phyloP scores from a whole-genome alignment of 2,329 filamentous ascomycete genomes.

The Camptophora hylomeconis region DNA sequence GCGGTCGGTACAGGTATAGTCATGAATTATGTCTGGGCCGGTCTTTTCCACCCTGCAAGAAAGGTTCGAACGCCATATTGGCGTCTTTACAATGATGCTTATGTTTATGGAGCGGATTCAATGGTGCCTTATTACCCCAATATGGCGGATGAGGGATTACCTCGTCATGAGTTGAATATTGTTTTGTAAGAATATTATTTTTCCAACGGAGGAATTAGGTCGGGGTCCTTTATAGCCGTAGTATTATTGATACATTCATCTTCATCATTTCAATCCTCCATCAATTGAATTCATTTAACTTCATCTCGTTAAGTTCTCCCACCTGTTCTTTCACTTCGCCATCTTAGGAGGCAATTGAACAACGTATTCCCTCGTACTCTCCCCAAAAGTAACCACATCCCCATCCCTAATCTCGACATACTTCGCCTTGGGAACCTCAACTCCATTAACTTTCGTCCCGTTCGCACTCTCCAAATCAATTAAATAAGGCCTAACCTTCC shows the following conservation, averaged over 20 bases:
- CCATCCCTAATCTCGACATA: constrained; percentile 80
- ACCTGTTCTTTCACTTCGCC: constrained; percentile 3
- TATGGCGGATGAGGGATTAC: constrained; percentile 65
- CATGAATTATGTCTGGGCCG: constrained; percentile 97
- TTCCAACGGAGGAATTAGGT: too few species aligned
- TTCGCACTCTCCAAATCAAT: constrained; percentile 92
- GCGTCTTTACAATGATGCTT: constrained; percentile 93
- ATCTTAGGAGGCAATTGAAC: constrained; percentile 65
- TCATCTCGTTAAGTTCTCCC: too few species aligned
- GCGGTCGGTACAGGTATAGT: constrained; percentile 83
- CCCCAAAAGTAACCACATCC: constrained; percentile 78
- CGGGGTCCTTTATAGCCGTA: too few species aligned
- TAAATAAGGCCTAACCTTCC: constrained; percentile 71
- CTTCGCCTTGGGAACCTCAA: constrained; percentile 57
- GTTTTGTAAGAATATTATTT: too few species aligned
- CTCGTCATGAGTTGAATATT: constrained; percentile 70
- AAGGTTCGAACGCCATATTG: constrained; percentile 94
- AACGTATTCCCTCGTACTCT: constrained; percentile 88
- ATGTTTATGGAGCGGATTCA: constrained; percentile 82
- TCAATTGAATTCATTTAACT: too few species aligned
- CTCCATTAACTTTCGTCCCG: constrained; percentile 71
- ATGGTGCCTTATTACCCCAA: constrained; percentile 96
- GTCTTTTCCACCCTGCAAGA: constrained; percentile 88
- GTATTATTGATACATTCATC: too few species aligned
- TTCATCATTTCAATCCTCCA: too few species aligned